Evolutionary conservation across 2,329 filamentous ascomycete genomes (phyloP), one percentile per base, ranked within the genome.

Genomic region (Scedosporium aurantiacum): DNA sequence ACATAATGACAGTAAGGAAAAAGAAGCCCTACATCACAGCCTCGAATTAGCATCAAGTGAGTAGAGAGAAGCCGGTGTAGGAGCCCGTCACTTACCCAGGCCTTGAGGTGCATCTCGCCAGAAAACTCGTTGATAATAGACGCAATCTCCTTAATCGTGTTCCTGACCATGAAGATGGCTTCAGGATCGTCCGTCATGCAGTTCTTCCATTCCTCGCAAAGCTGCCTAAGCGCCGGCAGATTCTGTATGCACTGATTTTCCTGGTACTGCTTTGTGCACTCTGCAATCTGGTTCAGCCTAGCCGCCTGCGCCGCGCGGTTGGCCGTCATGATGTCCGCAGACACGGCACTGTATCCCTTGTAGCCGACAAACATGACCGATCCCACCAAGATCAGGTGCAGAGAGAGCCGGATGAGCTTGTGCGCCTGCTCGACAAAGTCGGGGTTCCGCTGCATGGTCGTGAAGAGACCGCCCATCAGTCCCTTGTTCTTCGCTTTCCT

Each of bases 71-170:
- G 2, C 1, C 6, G 32, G 5, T 56, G n/a, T 28, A 32, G n/a
- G 3, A 40, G 58, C 41, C 43, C 3, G n/a, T 18, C 25, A 72
- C 79, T 65, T 73, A 83, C 82, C 75, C 81, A 81, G 8, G 81
- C 80, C 73, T 97, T 97, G 73, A 90, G 88, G 65, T 88, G 91
- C 73, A 97, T 92, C 5, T 90, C 86, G 67, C 96, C 91, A 4
- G 96, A 87, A 72, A 97, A 97, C 68, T 88, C 88, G 71, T 97
- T 97, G 73, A 97, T 87, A 47, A 99, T 96, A 69, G 91, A 85
- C 0, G 93, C 93, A 70, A 97, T 89, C 27, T 92, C 94, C 69
- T 90, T 88, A 4, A 91, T 92, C 18, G 88, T 90, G 45, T 96
- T 85, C 68, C 87, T 88, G 50, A 93, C 88, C 43, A 87, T 81